Percentiles rank a stretch among this genome's conserved stretches.
Conservation (phyloP, 345 rosid species). For the Mercurialis annua region DNA sequence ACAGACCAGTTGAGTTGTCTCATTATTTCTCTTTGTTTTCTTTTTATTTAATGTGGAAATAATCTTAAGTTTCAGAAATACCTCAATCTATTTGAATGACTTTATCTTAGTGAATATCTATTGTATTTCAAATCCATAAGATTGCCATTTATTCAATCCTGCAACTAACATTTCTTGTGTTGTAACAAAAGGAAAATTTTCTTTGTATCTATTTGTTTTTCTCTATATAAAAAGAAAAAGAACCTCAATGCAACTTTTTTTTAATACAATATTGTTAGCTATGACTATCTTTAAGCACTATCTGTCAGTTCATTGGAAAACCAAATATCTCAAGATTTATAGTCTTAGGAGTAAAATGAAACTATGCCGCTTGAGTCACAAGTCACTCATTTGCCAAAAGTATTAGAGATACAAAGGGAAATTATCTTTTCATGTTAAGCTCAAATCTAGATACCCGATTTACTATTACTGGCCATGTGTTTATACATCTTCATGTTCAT, state of each 20-base stretch:
- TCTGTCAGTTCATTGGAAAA: neutral
- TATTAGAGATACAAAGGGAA: neutral
- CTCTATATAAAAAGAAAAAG: neutral
- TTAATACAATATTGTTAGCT: neutral
- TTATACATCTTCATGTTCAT: neutral
- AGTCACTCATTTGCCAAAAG: neutral
- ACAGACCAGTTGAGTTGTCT: slow-evolving; percentile 50
- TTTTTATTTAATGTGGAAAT: neutral
- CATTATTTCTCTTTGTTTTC: neutral
- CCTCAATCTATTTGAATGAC: neutral
- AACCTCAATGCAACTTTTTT: neutral
- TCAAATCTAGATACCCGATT: neutral
- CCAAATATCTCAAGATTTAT: neutral
- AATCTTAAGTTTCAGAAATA: slow-evolving; percentile 1
- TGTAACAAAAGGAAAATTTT: too few relatives aligned
- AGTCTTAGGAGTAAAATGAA: neutral
- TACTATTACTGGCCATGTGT: neutral
- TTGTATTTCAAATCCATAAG: neutral
- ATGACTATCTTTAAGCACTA: neutral
- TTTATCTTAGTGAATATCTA: neutral
- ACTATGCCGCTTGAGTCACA: too few relatives aligned
- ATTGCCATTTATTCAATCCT: neutral
- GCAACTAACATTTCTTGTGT: neutral
- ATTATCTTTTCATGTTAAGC: neutral
- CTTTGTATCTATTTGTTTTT: neutral